A percentile compares a stretch with the other conserved stretches of the same genome.
phyloP scores from a whole-genome alignment of 2,329 filamentous ascomycete species.

The Pseudocercospora pini-densiflorae region DNA sequence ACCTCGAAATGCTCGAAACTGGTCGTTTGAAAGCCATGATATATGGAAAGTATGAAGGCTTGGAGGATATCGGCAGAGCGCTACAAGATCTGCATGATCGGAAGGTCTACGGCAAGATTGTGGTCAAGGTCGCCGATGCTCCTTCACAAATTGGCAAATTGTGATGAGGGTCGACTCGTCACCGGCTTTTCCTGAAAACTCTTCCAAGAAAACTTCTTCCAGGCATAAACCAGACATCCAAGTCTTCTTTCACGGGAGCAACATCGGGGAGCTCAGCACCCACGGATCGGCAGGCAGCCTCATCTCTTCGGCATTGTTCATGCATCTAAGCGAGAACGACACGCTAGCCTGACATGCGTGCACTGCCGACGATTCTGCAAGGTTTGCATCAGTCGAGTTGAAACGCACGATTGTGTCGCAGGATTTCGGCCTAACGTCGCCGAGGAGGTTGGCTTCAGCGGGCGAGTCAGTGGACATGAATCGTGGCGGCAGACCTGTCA shows the following conservation, averaged over 20 bases:
- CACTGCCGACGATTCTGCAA: neutral
- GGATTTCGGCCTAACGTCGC: neutral
- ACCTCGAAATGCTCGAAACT: conserved; percentile 53
- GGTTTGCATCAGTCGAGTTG: neutral
- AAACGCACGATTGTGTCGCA: neutral
- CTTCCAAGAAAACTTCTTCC: neutral
- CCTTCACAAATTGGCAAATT: conserved; percentile 30
- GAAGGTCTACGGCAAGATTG: conserved; percentile 61
- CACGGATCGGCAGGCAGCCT: neutral
- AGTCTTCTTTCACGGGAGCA: neutral
- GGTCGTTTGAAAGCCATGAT: conserved; percentile 58
- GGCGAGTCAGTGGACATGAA: neutral
- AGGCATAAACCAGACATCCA: neutral
- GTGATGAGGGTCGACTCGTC: conserved; percentile 14
- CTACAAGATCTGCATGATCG: conserved; percentile 56
- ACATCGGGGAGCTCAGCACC: neutral
- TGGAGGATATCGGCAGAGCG: conserved; percentile 56
- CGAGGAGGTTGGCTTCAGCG: too few relatives aligned
- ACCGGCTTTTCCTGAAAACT: neutral
- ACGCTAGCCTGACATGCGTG: neutral
- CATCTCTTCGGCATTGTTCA: neutral
- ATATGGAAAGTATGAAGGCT: conserved; percentile 55
- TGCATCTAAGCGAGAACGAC: neutral
- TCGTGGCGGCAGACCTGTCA: neutral
- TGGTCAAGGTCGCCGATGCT: conserved; percentile 50